Base-by-base conservation (phyloP, 805 yeast species). In the Ogataea neopini region DNA sequence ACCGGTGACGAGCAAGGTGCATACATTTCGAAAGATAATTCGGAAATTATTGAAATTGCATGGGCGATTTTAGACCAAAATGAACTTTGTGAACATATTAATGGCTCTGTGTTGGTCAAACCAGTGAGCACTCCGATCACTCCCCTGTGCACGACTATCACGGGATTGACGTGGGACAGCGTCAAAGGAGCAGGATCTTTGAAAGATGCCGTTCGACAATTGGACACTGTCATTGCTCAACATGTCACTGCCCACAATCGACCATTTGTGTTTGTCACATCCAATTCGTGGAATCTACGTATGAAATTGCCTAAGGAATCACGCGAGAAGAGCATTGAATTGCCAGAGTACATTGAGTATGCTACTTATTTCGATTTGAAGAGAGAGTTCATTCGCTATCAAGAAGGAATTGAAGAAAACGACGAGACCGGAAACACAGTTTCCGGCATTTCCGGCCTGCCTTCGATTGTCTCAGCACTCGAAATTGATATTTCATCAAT, bases 301-400 rank as follows among this genome's bases (percentile, higher is more conserved):
- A 91, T 91, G 40, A 85, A 84, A 59, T 68, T 91, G 29, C 85
- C 86, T 10, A 75, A 95, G 40, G 96, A 89, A 63, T 88, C 96
- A 6, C 73, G 88, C 34, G 96, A 88, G 61, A 81, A 85, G 61
- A 76, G 80, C 9, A 82, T 86, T 48, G 76, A 74, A 4, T 73
- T 90, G 47, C 96, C 96, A 0, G 73, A 78, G 4, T 88, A 84
- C 62, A 68, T 91, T 49, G 88, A 84, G 62, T 83, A 84, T 54
- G 86, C 96, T 2, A 74, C 83, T 37, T 76, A 85, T 19, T 89
- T 88, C 66, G 96, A 88, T 64, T 68, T 90, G 51, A 76, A 78
- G 61, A 79, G 77, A 50, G 97, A 91, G 65, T 88, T 77, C 64
- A 62, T 75, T 35, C 84, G 81, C 56, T 86, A 89, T 87, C 87